Percentiles rank a stretch among this genome's conserved stretches.
These are phyloP conservation scores for Lipomyces chichibuensis DNA, from an alignment of 805 yeast species.

Conservation along the genomic window DNA sequence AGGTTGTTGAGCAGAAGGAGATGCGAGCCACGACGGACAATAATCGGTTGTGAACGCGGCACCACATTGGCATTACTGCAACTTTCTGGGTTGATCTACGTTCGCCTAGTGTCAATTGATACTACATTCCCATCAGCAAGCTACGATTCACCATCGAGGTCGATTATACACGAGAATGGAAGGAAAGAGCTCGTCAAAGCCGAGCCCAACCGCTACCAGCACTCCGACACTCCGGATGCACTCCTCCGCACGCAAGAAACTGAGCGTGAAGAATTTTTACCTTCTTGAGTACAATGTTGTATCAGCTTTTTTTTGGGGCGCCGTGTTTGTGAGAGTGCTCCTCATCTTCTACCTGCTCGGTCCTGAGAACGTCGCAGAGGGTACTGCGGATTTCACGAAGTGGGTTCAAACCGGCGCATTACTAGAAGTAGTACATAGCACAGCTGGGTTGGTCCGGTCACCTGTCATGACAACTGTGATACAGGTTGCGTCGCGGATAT, in stretches of 20 bases:
- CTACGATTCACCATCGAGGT: not conserved
- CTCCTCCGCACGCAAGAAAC: not conserved
- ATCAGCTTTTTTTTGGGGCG: slow-evolving; percentile 59
- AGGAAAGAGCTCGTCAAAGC: not conserved
- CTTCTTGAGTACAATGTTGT: slow-evolving; percentile 56
- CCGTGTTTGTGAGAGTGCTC: slow-evolving; percentile 52
- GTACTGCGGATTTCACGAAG: slow-evolving; percentile 62
- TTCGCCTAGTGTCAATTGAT: not conserved
- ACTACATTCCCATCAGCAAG: not conserved
- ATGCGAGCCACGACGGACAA: no score
- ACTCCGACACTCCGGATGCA: not conserved
- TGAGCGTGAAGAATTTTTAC: slow-evolving; percentile 34
- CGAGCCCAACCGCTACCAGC: not conserved
- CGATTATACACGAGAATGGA: not conserved
- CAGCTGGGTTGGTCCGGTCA: slow-evolving; percentile 67
- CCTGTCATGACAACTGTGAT: slow-evolving; percentile 81
- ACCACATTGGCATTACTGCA: not conserved
- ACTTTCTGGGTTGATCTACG: not conserved
- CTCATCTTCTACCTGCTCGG: slow-evolving; percentile 53
- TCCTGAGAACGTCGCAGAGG: slow-evolving; percentile 65
- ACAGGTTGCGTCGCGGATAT: slow-evolving; percentile 83
- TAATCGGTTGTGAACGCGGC: no score
- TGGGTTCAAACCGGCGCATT: slow-evolving; percentile 77
- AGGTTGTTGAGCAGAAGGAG: no score
- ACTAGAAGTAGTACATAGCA: slow-evolving; percentile 77